Evolutionary conservation across 129 eudicot genomes (phyloP).

Genomic region (Kitagawia praeruptora): DNA sequence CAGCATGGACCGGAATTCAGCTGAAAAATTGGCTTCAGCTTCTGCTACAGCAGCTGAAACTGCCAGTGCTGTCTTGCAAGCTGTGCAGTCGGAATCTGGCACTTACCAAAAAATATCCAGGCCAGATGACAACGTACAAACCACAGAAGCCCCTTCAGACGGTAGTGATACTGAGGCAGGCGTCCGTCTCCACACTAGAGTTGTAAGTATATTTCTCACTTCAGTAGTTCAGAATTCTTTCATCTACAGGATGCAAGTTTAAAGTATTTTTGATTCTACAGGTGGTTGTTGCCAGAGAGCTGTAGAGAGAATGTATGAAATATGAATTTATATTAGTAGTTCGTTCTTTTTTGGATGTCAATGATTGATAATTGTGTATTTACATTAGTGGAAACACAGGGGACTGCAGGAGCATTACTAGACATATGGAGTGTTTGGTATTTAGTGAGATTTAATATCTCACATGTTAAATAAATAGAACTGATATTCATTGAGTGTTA

Average conservation of each 20-base stretch:
- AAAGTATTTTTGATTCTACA: conserved; percentile 21
- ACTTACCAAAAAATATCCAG: too few relatives aligned
- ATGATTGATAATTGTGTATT: background rate
- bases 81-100: conserved; percentile 70
- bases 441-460: background rate
- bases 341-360: background rate
- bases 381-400: background rate
- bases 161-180: conserved; percentile 68
- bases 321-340: too few relatives aligned
- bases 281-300: conserved; percentile 98
- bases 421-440: background rate
- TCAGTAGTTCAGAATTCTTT: background rate
- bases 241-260: background rate
- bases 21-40: conserved; percentile 67
- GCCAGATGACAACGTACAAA: too few relatives aligned
- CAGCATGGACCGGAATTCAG: conserved; percentile 56
- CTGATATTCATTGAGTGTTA: too few relatives aligned
- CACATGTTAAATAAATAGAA: background rate
- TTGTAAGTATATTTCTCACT: conserved; percentile 38
- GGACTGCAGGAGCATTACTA: background rate
- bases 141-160: conserved; percentile 57
- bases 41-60: conserved; percentile 94
- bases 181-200: conserved; percentile 93
- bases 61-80: conserved; percentile 83
- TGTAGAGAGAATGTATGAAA: conserved; percentile 79